A percentile compares a stretch with the other conserved stretches of the same genome.
Evolutionary conservation across 2,329 filamentous ascomycete species (phyloP).

Genomic region (Fusarium euwallaceae): DNA sequence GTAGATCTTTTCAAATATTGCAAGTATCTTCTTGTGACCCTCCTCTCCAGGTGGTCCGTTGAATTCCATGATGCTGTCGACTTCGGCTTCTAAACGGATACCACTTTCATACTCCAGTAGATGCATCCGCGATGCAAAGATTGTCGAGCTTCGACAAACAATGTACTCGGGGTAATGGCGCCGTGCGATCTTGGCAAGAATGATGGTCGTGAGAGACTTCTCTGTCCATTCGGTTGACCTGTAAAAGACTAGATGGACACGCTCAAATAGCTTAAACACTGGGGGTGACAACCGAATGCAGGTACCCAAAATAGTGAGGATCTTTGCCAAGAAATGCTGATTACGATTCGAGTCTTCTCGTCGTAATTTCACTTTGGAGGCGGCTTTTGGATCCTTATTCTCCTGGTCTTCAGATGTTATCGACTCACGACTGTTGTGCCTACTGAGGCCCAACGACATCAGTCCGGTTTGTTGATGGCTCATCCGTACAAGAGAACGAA

Average conservation of each 20-base stretch:
- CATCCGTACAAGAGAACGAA: conserved; percentile 78
- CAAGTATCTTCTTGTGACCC: conserved; percentile 75
- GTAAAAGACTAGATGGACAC: conserved; percentile 96
- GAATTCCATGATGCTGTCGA: conserved; percentile 87
- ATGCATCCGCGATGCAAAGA: conserved; percentile 81
- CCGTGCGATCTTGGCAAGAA: conserved; percentile 88
- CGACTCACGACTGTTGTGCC: conserved; percentile 72
- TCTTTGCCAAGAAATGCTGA: conserved; percentile 81
- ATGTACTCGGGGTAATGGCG: conserved; percentile 92
- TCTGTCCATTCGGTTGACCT: conserved; percentile 97
- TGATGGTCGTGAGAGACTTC: conserved; percentile 94
- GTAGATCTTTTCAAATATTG: conserved; percentile 80
- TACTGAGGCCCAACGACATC: conserved; percentile 75
- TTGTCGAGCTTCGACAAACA: conserved; percentile 89
- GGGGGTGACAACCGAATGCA: conserved; percentile 84
- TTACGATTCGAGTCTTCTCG: conserved; percentile 71
- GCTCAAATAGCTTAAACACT: conserved; percentile 86
- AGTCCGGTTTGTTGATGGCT: conserved; percentile 83
- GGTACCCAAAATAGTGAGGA: conserved; percentile 81
- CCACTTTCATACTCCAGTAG: conserved; percentile 92
- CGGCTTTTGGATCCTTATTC: conserved; percentile 37
- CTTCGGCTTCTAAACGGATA: conserved; percentile 81
- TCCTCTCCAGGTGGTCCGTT: conserved; percentile 77
- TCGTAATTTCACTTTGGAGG: conserved; percentile 30
- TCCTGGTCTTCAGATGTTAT: conserved; percentile 60